Evolutionary conservation across 805 yeast genomes (phyloP).

Genomic region (Schwanniomyces vanrijiae): DNA sequence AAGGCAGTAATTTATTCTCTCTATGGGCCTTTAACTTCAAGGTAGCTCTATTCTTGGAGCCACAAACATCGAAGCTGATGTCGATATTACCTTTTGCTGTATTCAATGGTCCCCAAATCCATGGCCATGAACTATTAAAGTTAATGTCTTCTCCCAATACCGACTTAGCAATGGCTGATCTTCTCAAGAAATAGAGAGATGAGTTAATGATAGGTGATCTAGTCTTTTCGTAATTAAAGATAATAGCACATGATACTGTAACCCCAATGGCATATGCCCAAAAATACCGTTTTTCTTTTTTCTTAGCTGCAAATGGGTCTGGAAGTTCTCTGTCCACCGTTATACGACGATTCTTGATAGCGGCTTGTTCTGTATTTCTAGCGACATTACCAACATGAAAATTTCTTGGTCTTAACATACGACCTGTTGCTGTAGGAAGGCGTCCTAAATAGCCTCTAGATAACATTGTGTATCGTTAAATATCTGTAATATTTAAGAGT

Average conservation of each 20-base stretch:
- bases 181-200: slow-evolving; percentile 79
- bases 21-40: slow-evolving; percentile 72
- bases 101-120: slow-evolving; percentile 84
- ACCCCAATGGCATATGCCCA: slow-evolving; percentile 41
- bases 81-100: slow-evolving; percentile 82
- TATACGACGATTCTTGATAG: neutral
- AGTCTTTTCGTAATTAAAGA: slow-evolving; percentile 91
- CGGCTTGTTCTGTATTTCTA: neutral
- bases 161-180: slow-evolving; percentile 64
- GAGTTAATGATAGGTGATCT: slow-evolving; percentile 87
- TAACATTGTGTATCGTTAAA: neutral
- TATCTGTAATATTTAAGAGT: neutral
- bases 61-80: slow-evolving; percentile 68
- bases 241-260: slow-evolving; percentile 45
- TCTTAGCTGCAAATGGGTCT: slow-evolving; percentile 62
- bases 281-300: slow-evolving; percentile 55
- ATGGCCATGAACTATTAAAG: slow-evolving; percentile 75
- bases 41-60: slow-evolving; percentile 55
- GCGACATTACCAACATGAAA: neutral
- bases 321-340: slow-evolving; percentile 79
- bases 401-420: neutral
- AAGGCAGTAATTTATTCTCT: slow-evolving; percentile 52
- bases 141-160: slow-evolving; percentile 74
- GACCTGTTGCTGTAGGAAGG: neutral
- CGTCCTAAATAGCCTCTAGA: neutral